Conservation (phyloP, 768 basidiomycete genomes). For the Suillus placidus region DNA sequence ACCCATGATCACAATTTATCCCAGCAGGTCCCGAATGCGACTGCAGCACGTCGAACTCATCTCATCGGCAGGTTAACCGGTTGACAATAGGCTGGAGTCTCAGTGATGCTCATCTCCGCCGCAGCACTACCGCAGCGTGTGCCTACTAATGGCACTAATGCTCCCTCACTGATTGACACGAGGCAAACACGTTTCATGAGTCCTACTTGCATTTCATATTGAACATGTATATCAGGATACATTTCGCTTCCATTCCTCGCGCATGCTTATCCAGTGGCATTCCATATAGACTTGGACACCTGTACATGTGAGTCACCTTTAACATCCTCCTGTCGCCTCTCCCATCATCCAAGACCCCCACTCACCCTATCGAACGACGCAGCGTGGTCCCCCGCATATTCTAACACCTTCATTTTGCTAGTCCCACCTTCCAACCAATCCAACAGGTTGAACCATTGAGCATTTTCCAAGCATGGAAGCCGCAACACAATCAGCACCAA, state of each 20-base stretch:
- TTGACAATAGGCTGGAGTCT: background rate
- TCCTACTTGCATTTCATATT: background rate
- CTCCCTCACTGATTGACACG: background rate
- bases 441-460: background rate
- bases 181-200: slow-evolving; percentile 4
- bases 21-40: no score
- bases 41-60: background rate
- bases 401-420: background rate
- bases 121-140: background rate
- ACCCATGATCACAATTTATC: no score
- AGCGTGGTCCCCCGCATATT: background rate
- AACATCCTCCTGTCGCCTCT: background rate
- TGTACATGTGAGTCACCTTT: background rate
- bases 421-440: background rate
- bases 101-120: background rate
- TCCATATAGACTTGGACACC: background rate
- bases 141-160: background rate
- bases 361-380: background rate
- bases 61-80: background rate
- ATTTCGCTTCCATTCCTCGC: background rate
- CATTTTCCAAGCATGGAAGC: background rate
- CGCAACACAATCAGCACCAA: background rate
- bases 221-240: background rate
- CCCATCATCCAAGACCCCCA: background rate
- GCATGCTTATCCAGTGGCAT: background rate